Evolutionary conservation across 164 flowering plant genomes (phyloP).

Genomic region (Hamamelis virginiana): DNA sequence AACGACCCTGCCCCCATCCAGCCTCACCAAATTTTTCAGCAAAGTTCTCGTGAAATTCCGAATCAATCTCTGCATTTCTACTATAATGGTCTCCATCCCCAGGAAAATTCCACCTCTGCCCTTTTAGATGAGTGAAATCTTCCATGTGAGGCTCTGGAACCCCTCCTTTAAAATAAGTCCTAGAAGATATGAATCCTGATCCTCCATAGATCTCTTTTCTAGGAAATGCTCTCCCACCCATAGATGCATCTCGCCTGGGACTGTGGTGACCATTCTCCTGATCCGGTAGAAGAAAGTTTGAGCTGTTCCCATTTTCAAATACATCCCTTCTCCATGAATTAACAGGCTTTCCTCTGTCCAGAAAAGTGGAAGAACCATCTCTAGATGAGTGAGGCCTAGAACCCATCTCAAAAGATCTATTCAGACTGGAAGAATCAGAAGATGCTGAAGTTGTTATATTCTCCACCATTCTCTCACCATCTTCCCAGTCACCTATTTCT

Average conservation of each 20-base stretch:
- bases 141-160: conserved; percentile 44
- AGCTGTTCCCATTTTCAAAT: conserved; percentile 54
- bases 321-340: conserved; percentile 74
- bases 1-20: conserved; percentile 65
- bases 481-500: conserved; percentile 84
- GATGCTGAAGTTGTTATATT: conserved; percentile 72
- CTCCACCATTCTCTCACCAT: conserved; percentile 86
- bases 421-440: conserved; percentile 60
- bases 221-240: conserved; percentile 46
- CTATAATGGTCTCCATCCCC: conserved; percentile 54
- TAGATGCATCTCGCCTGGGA: conserved; percentile 48
- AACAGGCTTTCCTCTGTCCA: conserved; percentile 53
- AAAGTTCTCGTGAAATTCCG: conserved; percentile 54
- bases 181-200: conserved; percentile 43
- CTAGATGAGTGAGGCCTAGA: conserved; percentile 44
- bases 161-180: conserved; percentile 43
- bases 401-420: conserved; percentile 51
- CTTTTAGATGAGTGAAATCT: conserved; percentile 50
- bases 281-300: conserved; percentile 37
- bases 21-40: conserved; percentile 56
- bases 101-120: conserved; percentile 60
- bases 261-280: conserved; percentile 53
- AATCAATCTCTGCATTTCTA: conserved; percentile 45
- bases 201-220: conserved; percentile 61
- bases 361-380: conserved; percentile 42